Percentiles rank a stretch among this genome's conserved stretches.
phyloP scores from a whole-genome alignment of 345 rosid species.

The Lepidium didymum region DNA sequence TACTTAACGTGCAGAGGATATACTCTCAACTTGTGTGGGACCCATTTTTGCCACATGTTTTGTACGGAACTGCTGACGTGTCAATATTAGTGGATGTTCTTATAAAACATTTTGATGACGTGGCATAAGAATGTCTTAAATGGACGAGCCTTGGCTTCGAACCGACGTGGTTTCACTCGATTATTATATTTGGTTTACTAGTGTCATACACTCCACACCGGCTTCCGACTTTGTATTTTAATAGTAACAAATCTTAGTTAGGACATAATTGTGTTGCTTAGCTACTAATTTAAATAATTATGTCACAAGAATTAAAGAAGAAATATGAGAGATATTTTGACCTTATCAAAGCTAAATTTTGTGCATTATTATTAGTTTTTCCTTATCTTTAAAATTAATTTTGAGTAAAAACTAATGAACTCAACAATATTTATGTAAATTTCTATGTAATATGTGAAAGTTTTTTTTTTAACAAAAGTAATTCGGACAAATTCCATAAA shows the following conservation, averaged over 20 bases:
- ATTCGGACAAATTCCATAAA: too few relatives aligned
- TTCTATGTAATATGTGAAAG: background rate
- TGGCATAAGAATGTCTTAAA: background rate
- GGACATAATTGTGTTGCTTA: background rate
- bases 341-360: too few relatives aligned
- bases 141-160: constrained; percentile 17
- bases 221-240: background rate
- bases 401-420: background rate
- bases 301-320: background rate
- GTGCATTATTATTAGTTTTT: too few relatives aligned
- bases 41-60: constrained; percentile 11
- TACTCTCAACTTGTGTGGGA: constrained; percentile 20
- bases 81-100: constrained; percentile 2
- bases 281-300: background rate
- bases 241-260: constrained; percentile 1
- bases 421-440: background rate
- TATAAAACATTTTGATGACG: background rate
- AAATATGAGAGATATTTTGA: too few relatives aligned
- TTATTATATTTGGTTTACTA: background rate
- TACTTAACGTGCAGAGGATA: constrained; percentile 31
- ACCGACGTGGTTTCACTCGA: background rate
- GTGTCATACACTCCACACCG: background rate
- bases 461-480: background rate
- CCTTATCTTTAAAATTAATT: background rate
- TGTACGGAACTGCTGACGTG: constrained; percentile 22